Conservation (phyloP, 371 early-diverging fungal genomes). For the Mortierella sp. region DNA sequence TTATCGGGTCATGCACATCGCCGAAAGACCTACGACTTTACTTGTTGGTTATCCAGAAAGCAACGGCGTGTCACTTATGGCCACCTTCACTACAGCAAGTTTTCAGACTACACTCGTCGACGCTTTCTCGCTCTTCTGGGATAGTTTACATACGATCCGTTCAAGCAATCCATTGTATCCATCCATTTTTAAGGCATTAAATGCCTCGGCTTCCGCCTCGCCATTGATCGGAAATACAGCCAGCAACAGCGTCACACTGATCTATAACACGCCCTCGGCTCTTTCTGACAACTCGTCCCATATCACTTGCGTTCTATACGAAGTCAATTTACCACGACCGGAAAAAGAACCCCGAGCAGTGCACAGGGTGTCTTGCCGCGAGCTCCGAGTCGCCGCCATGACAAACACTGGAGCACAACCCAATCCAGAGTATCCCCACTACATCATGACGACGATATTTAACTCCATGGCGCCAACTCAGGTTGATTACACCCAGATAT, state of each 20-base stretch:
- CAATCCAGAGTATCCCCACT: not conserved
- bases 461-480: conserved; percentile 7
- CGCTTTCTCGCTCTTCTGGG: not conserved
- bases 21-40: conserved; percentile 7
- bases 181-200: not conserved
- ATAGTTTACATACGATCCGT: conserved; percentile 1
- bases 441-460: not conserved
- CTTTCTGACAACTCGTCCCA: conserved; percentile 5
- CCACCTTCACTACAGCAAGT: conserved; percentile 12
- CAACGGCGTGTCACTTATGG: conserved; percentile 1
- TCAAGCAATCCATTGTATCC: conserved; percentile 1
- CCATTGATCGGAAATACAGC: not conserved
- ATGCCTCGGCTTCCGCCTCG: conserved; percentile 7
- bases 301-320: conserved; percentile 4
- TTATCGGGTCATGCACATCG: not conserved
- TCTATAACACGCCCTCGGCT: conserved; percentile 5
- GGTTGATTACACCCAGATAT: not conserved
- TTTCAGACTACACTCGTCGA: not conserved
- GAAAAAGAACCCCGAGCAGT: not conserved
- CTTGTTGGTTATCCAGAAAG: not conserved
- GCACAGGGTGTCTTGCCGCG: conserved; percentile 15
- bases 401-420: not conserved
- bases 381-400: conserved; percentile 6
- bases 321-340: not conserved
- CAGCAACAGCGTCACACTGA: not conserved